Evolutionary conservation across 140 eudicot species (phyloP).

Genomic region (Cichorium intybus): DNA sequence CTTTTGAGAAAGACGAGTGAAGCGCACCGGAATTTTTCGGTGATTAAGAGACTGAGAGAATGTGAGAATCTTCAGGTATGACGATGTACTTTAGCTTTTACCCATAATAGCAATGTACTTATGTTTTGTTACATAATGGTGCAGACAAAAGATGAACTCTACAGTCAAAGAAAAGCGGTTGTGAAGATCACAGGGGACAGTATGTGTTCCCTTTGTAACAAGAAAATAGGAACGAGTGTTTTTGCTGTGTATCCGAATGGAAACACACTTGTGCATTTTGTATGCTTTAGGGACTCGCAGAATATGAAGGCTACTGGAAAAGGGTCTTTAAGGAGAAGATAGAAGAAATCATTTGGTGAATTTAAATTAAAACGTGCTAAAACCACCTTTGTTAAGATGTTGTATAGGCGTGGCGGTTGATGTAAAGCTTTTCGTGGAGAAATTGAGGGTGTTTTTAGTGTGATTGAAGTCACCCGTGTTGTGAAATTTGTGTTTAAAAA

Average conservation of each 20-base stretch:
- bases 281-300: constrained; percentile 91
- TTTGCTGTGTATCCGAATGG: constrained; percentile 96
- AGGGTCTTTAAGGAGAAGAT: constrained; percentile 43
- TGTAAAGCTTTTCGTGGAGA: constrained; percentile 9
- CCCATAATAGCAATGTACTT: no score
- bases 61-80: constrained; percentile 88
- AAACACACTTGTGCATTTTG: constrained; percentile 84
- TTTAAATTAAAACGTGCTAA: background rate
- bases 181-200: constrained; percentile 84
- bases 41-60: constrained; percentile 83
- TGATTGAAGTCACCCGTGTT: background rate
- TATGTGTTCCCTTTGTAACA: constrained; percentile 93
- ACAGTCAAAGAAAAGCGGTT: constrained; percentile 58
- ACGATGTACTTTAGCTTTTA: no score
- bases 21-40: constrained; percentile 78
- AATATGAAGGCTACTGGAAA: constrained; percentile 79
- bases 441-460: background rate
- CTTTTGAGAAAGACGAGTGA: constrained; percentile 85
- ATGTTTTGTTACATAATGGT: no score
- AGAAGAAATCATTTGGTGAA: constrained; percentile 2
- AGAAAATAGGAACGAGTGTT: constrained; percentile 88
- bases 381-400: background rate
- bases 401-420: background rate
- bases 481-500: constrained; percentile 12
- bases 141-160: constrained; percentile 84